Percentiles rank a stretch among this genome's conserved stretches.
These are phyloP conservation scores for Gracilaria domingensis DNA, from an alignment of 23 red algal species.

Conservation along the genomic window DNA sequence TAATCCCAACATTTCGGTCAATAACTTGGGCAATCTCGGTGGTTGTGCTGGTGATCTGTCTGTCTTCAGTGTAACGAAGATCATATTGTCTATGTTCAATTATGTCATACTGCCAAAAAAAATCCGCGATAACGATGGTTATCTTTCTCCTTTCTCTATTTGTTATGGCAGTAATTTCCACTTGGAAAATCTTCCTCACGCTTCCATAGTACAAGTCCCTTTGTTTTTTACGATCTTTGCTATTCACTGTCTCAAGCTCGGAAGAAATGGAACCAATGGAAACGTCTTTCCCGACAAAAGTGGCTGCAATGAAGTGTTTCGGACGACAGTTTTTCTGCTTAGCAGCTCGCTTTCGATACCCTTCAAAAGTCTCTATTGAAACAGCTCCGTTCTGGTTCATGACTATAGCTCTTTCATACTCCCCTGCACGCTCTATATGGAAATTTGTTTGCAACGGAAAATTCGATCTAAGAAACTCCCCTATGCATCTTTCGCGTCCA, in stretches of 20 bases:
- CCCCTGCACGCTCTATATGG: background rate
- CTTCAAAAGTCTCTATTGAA: background rate
- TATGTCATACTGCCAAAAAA: background rate
- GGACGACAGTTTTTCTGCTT: background rate
- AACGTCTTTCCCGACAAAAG: background rate
- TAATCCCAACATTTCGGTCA: background rate
- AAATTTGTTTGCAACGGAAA: background rate
- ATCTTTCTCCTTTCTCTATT: background rate
- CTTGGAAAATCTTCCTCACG: background rate
- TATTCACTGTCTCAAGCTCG: background rate
- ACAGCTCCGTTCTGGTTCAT: background rate
- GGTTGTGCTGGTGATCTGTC: background rate
- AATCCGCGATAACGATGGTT: background rate
- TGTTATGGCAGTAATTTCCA: too few relatives aligned
- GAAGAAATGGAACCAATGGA: background rate
- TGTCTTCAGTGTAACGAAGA: background rate
- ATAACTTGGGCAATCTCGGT: background rate
- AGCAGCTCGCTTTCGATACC: background rate
- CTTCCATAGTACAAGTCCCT: background rate
- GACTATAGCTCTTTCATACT: background rate
- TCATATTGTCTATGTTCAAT: background rate
- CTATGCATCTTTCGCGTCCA: too few relatives aligned
- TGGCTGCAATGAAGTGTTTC: background rate
- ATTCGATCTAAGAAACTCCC: too few relatives aligned
- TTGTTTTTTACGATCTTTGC: background rate